These are phyloP conservation scores for Fraxinus sp. DNA, from an alignment of 305 asterid species.

Conservation along the genomic window DNA sequence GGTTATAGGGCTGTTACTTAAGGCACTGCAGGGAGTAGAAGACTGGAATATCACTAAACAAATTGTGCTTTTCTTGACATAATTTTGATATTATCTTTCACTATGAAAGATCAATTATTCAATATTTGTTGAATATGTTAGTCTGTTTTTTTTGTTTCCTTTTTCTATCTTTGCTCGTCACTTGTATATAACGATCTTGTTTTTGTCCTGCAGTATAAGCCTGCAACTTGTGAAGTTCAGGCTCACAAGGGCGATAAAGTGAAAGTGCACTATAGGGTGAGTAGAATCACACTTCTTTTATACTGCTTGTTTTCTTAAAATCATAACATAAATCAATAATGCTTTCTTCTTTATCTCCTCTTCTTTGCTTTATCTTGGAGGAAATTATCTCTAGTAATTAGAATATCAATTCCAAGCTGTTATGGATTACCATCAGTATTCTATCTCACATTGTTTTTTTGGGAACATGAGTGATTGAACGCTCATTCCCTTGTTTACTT, in stretches of 20 bases:
- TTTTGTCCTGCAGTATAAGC: conserved; percentile 69
- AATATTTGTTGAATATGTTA: background rate
- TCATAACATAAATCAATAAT: background rate
- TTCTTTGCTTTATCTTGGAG: conserved; percentile 1
- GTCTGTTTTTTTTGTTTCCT: background rate
- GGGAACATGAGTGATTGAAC: background rate
- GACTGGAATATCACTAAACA: background rate
- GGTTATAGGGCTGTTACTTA: background rate
- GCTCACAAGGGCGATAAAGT: conserved; percentile 92
- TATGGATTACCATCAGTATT: background rate
- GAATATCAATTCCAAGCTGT: background rate
- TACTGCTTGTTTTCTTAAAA: background rate
- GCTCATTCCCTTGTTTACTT: background rate
- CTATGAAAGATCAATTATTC: background rate
- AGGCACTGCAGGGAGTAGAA: background rate
- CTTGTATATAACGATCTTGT: conserved; percentile 12
- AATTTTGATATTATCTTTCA: background rate
- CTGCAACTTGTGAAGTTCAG: conserved; percentile 68
- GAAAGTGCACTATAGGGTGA: conserved; percentile 91
- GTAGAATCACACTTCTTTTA: conserved; percentile 23
- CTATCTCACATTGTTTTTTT: background rate
- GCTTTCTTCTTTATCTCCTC: background rate
- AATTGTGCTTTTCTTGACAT: background rate
- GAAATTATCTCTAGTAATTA: background rate
- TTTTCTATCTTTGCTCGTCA: background rate